A percentile compares a stretch with the other conserved stretches of the same genome.
Evolutionary conservation across 2,329 filamentous ascomycete genomes (phyloP).

Genomic region (Botrytis fabae): DNA sequence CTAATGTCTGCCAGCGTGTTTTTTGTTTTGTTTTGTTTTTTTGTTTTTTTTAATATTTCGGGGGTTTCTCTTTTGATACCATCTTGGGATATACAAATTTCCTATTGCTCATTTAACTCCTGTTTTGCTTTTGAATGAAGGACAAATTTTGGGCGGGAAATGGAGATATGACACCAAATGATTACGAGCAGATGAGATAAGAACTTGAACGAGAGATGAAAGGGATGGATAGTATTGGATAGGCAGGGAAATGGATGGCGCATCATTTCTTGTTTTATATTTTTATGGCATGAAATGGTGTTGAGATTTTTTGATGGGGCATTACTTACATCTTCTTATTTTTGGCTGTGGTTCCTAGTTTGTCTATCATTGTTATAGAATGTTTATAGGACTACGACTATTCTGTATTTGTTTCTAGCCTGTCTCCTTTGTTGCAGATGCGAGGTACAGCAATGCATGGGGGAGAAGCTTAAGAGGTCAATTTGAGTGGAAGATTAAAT

Average conservation of each 20-base stretch:
- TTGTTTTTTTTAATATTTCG: constrained; percentile 7
- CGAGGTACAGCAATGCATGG: constrained; percentile 3
- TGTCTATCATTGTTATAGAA: constrained; percentile 9
- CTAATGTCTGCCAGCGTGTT: constrained; percentile 2
- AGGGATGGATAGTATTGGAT: not conserved
- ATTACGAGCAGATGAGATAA: constrained; percentile 18
- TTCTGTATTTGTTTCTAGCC: constrained; percentile 14
- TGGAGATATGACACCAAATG: not conserved
- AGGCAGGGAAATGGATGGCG: constrained; percentile 14
- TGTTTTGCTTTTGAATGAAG: not conserved
- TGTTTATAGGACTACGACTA: constrained; percentile 6
- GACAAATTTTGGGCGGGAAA: not conserved
- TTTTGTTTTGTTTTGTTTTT: not conserved
- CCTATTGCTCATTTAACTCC: not conserved
- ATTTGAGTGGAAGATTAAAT: not conserved
- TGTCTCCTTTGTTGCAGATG: not conserved
- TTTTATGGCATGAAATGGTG: constrained; percentile 11
- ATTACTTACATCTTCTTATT: constrained; percentile 12
- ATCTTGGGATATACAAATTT: constrained; percentile 17
- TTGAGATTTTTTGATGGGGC: not conserved
- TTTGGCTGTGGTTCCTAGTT: not conserved
- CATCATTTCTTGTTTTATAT: constrained; percentile 18
- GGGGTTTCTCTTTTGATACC: constrained; percentile 18
- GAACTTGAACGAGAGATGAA: constrained; percentile 9
- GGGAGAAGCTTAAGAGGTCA: not conserved